A percentile compares a stretch with the other conserved stretches of the same genome.
phyloP scores from a whole-genome alignment of 2,329 filamentous ascomycete species.

The Colletotrichum nymphaeae region DNA sequence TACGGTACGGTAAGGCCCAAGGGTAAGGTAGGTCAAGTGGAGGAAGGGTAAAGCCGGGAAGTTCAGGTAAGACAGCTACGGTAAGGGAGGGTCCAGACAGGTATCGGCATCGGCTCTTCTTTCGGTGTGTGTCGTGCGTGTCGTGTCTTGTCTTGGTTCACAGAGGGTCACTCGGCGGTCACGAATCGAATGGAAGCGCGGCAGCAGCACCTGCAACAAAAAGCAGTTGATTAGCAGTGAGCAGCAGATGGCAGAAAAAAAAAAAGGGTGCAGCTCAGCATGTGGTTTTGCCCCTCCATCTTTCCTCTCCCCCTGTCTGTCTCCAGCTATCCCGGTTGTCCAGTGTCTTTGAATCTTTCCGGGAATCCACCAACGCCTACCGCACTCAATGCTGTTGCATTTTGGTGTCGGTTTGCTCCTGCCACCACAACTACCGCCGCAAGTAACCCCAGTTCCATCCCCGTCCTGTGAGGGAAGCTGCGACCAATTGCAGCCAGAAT shows the following conservation, averaged over 20 bases:
- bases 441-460: slow-evolving; percentile 3
- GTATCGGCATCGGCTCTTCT: slow-evolving; percentile 5
- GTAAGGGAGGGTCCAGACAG: slow-evolving; percentile 33
- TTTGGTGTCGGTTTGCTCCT: background rate
- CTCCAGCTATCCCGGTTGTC: background rate
- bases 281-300: slow-evolving; percentile 32
- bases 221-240: background rate
- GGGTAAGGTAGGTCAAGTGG: background rate
- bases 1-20: too few species aligned
- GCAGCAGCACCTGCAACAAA: background rate
- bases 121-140: slow-evolving; percentile 13
- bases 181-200: background rate
- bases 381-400: background rate
- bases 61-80: slow-evolving; percentile 3
- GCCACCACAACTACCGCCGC: background rate
- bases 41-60: background rate
- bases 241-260: slow-evolving; percentile 8
- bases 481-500: slow-evolving; percentile 15
- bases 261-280: slow-evolving; percentile 7
- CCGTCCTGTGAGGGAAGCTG: slow-evolving; percentile 3
- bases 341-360: background rate
- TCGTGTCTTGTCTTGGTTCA: slow-evolving; percentile 6
- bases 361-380: background rate
- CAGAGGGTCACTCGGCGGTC: slow-evolving; percentile 2
- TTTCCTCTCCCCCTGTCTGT: background rate